Percentiles rank a stretch among this genome's conserved stretches.
Conservation (phyloP, 805 yeast species). For the Schwanniomyces polymorphus region DNA sequence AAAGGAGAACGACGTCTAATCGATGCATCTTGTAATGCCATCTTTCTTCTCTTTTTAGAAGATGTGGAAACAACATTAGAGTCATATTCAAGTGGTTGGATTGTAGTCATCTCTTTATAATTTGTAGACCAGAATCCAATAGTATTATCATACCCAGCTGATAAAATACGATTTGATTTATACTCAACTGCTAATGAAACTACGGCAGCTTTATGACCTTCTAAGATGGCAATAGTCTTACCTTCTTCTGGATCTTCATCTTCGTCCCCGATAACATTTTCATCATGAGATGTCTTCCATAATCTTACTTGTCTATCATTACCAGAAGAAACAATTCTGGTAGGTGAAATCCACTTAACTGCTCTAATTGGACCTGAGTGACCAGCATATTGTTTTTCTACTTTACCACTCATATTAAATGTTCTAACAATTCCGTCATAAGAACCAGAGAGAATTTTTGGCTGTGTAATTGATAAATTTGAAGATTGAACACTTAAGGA, state of each 20-base stretch:
- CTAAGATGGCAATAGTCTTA: conserved; percentile 78
- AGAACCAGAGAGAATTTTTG: conserved; percentile 79
- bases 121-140: conserved; percentile 89
- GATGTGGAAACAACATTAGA: conserved; percentile 64
- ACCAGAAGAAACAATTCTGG: conserved; percentile 81
- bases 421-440: conserved; percentile 94
- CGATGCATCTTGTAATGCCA: conserved; percentile 74
- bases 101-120: conserved; percentile 75
- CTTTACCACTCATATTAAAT: conserved; percentile 79
- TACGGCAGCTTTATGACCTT: conserved; percentile 90
- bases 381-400: conserved; percentile 79
- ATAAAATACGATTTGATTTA: conserved; percentile 61
- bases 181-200: conserved; percentile 65
- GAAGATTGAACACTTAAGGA: conserved; percentile 21
- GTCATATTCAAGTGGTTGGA: conserved; percentile 45
- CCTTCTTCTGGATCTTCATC: conserved; percentile 56
- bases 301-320: conserved; percentile 85
- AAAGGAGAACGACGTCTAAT: conserved; percentile 82
- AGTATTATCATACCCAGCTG: conserved; percentile 80
- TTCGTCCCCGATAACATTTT: conserved; percentile 39
- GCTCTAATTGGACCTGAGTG: conserved; percentile 86
- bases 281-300: conserved; percentile 68
- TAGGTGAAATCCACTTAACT: conserved; percentile 74
- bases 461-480: conserved; percentile 29
- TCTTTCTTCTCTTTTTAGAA: conserved; percentile 82